Evolutionary conservation across 345 rosid genomes (phyloP), one percentile per base, ranked within the genome.

Genomic region (Eucalyptus globulus): DNA sequence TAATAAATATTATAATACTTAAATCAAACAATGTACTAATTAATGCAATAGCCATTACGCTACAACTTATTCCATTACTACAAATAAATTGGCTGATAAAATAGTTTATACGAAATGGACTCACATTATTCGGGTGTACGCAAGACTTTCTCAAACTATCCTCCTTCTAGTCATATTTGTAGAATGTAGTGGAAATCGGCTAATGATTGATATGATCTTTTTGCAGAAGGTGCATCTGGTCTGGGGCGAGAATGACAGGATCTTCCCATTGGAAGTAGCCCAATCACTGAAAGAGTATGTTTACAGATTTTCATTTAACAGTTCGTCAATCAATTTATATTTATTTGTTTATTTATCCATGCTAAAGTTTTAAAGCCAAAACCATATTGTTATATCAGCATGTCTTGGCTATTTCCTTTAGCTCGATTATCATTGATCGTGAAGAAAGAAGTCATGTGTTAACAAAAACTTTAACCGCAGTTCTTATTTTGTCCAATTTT

Each of bases 211-310:
- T 31, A 3, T 10, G 37, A 9, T 26, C 13, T 8, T 40, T 88
- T 56, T 34, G 80, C 91, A 91, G 91, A 91, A 49, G 69, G 88
- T 92, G 40, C 87, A 88, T 88, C 86, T 92, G 26, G 76, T 93
- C n/a, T 91, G 93, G 93, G 93, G 94, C 13, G 40, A 89, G 76
- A 86, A 89, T 17, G 94, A 92, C 89, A 54, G 4, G 56, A 87
- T 92, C 50, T 88, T 92, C 49, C 90, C 89, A 14, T 40, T 62
- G 87, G 89, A 89, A 85, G 87, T 87, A 14, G 91, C 89, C 22
- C 22, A 37, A 14, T 80, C 88, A 86, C 54, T 51, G 19, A 14
- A 51, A 51, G 54, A 51, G 93, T 93, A 91, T 54, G 91, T 87
- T 31, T 67, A n/a, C 15, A 67, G 21, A n/a, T 67, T n/a, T 67